A percentile compares a stretch with the other conserved stretches of the same genome.
These are phyloP conservation scores for Pythium oligandrum DNA, from an alignment of 352 stramenopile genomes.

Conservation along the genomic window DNA sequence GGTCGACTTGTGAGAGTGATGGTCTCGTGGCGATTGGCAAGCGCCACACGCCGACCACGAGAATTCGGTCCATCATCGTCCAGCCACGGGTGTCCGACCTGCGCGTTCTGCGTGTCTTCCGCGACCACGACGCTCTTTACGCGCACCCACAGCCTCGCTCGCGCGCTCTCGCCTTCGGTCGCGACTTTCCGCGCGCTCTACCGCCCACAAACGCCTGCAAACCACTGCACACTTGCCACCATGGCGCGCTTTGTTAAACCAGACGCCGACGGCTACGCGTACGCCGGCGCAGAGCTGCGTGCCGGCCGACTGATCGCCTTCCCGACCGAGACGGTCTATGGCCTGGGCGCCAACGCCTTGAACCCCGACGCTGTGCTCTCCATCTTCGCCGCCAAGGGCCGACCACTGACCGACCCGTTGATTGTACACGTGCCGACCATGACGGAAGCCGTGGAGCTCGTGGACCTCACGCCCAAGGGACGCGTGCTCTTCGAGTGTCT, in stretches of 20 bases:
- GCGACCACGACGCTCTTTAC: too few species aligned
- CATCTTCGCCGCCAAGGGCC: slow-evolving; percentile 95
- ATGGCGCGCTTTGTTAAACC: slow-evolving; percentile 48
- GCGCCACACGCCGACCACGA: too few species aligned
- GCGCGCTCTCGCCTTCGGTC: too few species aligned
- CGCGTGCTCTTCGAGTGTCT: slow-evolving; percentile 79
- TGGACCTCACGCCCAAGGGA: slow-evolving; percentile 73
- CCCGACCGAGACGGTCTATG: slow-evolving; percentile 99
- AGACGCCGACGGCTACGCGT: slow-evolving; percentile 35
- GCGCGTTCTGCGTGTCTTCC: too few species aligned
- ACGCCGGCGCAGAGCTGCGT: slow-evolving; percentile 63
- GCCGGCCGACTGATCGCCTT: slow-evolving; percentile 89
- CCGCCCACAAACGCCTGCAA: too few species aligned
- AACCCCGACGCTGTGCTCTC: slow-evolving; percentile 90
- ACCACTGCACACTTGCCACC: not conserved
- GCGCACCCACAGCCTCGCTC: too few species aligned
- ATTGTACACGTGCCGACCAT: slow-evolving; percentile 96
- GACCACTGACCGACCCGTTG: slow-evolving; percentile 96
- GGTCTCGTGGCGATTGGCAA: too few species aligned
- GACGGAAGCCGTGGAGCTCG: slow-evolving; percentile 85
- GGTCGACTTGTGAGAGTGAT: too few species aligned
- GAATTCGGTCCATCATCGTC: too few species aligned
- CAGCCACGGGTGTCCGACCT: too few species aligned
- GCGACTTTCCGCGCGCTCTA: too few species aligned
- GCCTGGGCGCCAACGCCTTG: slow-evolving; percentile 96